Conservation (phyloP, 1,284 basidiomycete genomes). For the Tetrapyrgos nigripes region DNA sequence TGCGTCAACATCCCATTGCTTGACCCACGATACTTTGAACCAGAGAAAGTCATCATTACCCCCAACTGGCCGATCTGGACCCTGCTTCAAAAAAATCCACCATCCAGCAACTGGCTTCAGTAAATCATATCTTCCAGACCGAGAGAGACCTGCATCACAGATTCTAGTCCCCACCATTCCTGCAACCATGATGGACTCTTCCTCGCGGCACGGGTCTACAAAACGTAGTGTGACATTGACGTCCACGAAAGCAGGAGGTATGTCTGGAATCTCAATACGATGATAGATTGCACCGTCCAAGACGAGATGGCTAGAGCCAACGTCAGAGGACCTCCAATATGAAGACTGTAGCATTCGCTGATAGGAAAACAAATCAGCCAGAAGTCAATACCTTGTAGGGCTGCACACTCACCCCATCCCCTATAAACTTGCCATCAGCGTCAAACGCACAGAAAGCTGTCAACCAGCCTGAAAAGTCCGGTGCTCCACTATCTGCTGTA, state of each 20-base stretch:
- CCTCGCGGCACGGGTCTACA: too few relatives aligned
- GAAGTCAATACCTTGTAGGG: neutral
- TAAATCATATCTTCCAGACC: slow-evolving; percentile 17
- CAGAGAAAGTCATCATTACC: neutral
- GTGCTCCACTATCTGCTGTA: slow-evolving; percentile 26
- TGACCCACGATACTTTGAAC: neutral
- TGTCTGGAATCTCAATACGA: neutral
- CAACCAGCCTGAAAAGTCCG: slow-evolving; percentile 39
- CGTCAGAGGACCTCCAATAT: neutral
- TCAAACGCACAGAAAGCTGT: slow-evolving; percentile 45
- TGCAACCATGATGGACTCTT: slow-evolving; percentile 44
- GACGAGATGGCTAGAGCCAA: slow-evolving; percentile 1
- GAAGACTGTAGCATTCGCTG: neutral
- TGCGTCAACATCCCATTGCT: neutral
- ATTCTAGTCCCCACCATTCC: slow-evolving; percentile 44
- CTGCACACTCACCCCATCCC: neutral
- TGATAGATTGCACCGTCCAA: neutral
- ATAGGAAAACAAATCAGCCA: neutral
- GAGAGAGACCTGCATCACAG: neutral
- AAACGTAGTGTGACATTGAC: neutral
- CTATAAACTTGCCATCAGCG: slow-evolving; percentile 31
- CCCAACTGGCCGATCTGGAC: neutral
- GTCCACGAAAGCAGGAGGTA: neutral
- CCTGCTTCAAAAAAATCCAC: slow-evolving; percentile 19
- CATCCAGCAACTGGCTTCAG: slow-evolving; percentile 27